Evolutionary conservation across 352 stramenopile genomes (phyloP).

Genomic region (Phytophthora hibernalis): DNA sequence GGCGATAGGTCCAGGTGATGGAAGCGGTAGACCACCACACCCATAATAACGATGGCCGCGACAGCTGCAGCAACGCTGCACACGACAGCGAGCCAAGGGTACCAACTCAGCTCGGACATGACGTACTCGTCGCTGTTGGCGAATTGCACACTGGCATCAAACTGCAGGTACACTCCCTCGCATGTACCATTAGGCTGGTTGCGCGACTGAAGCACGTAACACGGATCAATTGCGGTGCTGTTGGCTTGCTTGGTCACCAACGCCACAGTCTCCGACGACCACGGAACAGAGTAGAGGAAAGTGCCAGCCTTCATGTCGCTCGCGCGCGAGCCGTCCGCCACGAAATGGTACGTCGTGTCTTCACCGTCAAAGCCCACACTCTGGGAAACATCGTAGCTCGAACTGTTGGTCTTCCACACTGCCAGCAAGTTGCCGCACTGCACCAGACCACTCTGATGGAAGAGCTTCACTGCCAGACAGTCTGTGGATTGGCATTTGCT

Average conservation of each 20-base stretch:
- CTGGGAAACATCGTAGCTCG: conserved; percentile 18
- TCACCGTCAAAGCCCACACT: conserved; percentile 17
- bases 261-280: conserved; percentile 20
- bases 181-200: conserved; percentile 70
- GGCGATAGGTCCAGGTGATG: conserved; percentile 35
- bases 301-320: conserved; percentile 70
- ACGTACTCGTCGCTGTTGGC: conserved; percentile 65
- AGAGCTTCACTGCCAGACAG: conserved; percentile 63
- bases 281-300: conserved; percentile 66
- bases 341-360: conserved; percentile 62
- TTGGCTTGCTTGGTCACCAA: conserved; percentile 41
- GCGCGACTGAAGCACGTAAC: conserved; percentile 77
- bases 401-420: conserved; percentile 67
- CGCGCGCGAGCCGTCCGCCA: conserved; percentile 74
- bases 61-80: conserved; percentile 64
- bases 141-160: conserved; percentile 64
- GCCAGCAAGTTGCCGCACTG: conserved; percentile 73
- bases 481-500: conserved; percentile 62
- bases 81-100: conserved; percentile 61
- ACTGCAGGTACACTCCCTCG: conserved; percentile 74
- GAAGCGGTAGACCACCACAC: conserved; percentile 58
- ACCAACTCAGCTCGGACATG: conserved; percentile 61
- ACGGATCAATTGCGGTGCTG: conserved; percentile 55
- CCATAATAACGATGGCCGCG: conserved; percentile 50
- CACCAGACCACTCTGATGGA: conserved; percentile 69